These are phyloP conservation scores for Solanum pimpinellifolium DNA, from an alignment of 257 asterid species.

Conservation along the genomic window DNA sequence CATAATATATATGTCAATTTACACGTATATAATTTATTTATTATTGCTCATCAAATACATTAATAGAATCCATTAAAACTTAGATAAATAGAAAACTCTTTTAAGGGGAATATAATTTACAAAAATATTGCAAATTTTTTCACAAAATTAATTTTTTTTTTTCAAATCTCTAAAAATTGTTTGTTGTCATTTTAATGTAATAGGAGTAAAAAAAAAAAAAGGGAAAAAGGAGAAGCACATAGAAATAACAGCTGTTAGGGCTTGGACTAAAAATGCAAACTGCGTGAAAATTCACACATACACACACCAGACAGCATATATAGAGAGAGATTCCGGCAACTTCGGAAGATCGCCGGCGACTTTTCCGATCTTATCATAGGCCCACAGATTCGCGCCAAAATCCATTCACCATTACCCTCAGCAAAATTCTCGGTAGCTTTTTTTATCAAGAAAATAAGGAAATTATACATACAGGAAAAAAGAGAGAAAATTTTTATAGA, in stretches of 20 bases:
- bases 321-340: slow-evolving; percentile 39
- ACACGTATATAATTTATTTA: rapidly evolving
- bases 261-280: not conserved
- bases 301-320: not conserved
- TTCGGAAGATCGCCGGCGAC: slow-evolving; percentile 51
- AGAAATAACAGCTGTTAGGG: slow-evolving; percentile 13
- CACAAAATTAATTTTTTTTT: not conserved
- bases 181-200: not conserved
- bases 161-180: not conserved
- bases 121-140: not conserved
- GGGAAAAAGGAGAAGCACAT: not conserved
- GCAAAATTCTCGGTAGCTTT: slow-evolving; percentile 10
- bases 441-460: not conserved
- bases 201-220: not conserved
- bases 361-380: slow-evolving; percentile 35
- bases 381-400: slow-evolving; percentile 35
- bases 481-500: not conserved
- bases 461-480: not conserved
- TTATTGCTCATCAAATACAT: not conserved
- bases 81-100: not conserved
- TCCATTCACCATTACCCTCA: not conserved
- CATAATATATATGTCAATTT: too few relatives aligned
- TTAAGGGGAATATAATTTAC: not conserved
- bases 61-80: not conserved
- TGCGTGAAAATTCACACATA: not conserved